Evolutionary conservation across 257 asterid genomes (phyloP).

Genomic region (Fraxinus excelsior): DNA sequence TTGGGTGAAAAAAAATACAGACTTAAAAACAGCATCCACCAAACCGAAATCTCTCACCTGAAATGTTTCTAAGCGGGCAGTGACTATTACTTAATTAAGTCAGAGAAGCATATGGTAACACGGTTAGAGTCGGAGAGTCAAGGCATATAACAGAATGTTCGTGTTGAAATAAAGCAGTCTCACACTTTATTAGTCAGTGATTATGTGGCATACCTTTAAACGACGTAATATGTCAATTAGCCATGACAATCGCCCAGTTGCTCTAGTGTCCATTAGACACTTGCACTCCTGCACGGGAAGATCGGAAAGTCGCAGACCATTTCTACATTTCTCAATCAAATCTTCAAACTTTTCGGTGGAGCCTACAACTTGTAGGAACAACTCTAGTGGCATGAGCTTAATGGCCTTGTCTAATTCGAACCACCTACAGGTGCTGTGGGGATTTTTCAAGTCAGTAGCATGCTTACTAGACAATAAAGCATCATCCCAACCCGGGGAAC

Average conservation of each 20-base stretch:
- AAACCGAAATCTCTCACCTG: neutral
- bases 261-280: slow-evolving; percentile 66
- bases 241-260: slow-evolving; percentile 71
- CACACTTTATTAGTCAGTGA: slow-evolving; percentile 6
- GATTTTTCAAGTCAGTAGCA: slow-evolving; percentile 59
- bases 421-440: slow-evolving; percentile 72
- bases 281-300: slow-evolving; percentile 68
- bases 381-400: slow-evolving; percentile 82
- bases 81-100: neutral
- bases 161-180: neutral
- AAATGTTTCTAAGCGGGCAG: neutral
- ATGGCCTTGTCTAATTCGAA: slow-evolving; percentile 67
- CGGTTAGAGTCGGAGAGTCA: neutral
- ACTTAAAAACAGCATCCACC: neutral
- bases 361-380: slow-evolving; percentile 86
- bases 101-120: neutral
- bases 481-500: slow-evolving; percentile 58
- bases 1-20: neutral
- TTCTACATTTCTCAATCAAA: slow-evolving; percentile 64
- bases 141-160: neutral
- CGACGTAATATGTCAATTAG: slow-evolving; percentile 75
- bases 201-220: slow-evolving; percentile 64
- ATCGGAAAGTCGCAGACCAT: slow-evolving; percentile 67
- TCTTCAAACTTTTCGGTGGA: slow-evolving; percentile 68
- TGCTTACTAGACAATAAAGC: slow-evolving; percentile 46